phyloP scores from a whole-genome alignment of 2,329 filamentous ascomycete genomes.

The Epichloe uncinata region DNA sequence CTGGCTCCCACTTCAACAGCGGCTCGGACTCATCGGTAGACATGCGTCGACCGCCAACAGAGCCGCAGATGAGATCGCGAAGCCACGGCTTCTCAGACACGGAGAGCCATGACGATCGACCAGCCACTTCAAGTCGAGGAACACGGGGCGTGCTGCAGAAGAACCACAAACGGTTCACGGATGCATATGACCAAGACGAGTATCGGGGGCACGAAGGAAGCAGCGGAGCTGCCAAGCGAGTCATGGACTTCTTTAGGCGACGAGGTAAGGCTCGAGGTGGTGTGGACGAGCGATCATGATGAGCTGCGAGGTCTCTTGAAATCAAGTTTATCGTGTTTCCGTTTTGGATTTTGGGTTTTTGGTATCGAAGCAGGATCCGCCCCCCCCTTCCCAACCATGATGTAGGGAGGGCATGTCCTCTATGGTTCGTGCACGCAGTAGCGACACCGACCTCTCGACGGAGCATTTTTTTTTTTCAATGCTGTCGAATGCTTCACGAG shows the following conservation, averaged over 20 bases:
- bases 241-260: constrained; percentile 97
- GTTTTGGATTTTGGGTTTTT: neutral
- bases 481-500: neutral
- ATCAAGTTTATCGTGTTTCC: neutral
- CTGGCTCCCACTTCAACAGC: constrained; percentile 31
- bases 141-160: constrained; percentile 59
- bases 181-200: constrained; percentile 70
- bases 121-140: constrained; percentile 23
- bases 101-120: constrained; percentile 29
- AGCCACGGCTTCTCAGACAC: constrained; percentile 29
- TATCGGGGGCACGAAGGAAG: constrained; percentile 61
- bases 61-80: constrained; percentile 28
- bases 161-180: constrained; percentile 74
- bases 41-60: constrained; percentile 27
- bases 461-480: neutral
- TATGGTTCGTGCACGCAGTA: neutral
- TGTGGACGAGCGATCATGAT: constrained; percentile 33
- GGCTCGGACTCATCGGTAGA: constrained; percentile 43
- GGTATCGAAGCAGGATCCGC: neutral
- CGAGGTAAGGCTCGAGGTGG: constrained; percentile 62
- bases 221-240: constrained; percentile 74
- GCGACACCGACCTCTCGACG: neutral
- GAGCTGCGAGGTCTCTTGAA: neutral
- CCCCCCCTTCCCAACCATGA: neutral
- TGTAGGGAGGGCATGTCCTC: neutral